Conservation (phyloP, 371 early-diverging fungal species). For the Haplosporangium sp. region DNA sequence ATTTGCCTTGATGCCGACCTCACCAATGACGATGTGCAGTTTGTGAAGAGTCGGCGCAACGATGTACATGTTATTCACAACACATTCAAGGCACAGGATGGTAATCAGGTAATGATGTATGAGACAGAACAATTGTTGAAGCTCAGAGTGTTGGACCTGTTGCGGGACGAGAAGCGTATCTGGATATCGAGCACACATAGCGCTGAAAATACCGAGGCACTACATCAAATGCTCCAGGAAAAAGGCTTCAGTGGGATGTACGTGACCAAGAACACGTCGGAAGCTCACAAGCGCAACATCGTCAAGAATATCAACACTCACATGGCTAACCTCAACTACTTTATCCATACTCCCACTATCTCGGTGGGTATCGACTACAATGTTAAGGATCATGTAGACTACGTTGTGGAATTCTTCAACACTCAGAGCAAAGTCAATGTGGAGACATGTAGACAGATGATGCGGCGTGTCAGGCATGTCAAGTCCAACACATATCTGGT, state of each 20-base stretch:
- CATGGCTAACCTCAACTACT: slow-evolving; percentile 19
- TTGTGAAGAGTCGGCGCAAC: slow-evolving; percentile 2
- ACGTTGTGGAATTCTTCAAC: slow-evolving; percentile 15
- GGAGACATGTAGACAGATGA: slow-evolving; percentile 18
- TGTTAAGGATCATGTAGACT: slow-evolving; percentile 6
- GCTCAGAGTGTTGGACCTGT: slow-evolving; percentile 2
- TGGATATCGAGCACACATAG: slow-evolving; percentile 22
- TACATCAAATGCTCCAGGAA: background rate
- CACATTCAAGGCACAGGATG: slow-evolving; percentile 10
- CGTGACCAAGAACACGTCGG: slow-evolving; percentile 7
- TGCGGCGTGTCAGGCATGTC: slow-evolving; percentile 14
- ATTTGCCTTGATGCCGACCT: slow-evolving; percentile 11
- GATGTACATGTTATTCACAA: slow-evolving; percentile 12
- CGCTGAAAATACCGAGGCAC: slow-evolving; percentile 11
- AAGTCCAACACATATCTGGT: slow-evolving; percentile 18
- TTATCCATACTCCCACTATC: slow-evolving; percentile 20
- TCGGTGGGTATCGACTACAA: slow-evolving; percentile 18
- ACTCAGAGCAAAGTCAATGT: slow-evolving; percentile 12
- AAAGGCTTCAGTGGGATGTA: slow-evolving; percentile 10
- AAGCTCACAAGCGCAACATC: background rate
- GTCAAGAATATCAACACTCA: slow-evolving; percentile 12
- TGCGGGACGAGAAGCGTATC: slow-evolving; percentile 11
- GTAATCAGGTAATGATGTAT: background rate
- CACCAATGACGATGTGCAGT: slow-evolving; percentile 7
- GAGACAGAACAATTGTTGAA: background rate